phyloP scores from a whole-genome alignment of 2,329 filamentous ascomycete species.

The Alternaria incomplexa region DNA sequence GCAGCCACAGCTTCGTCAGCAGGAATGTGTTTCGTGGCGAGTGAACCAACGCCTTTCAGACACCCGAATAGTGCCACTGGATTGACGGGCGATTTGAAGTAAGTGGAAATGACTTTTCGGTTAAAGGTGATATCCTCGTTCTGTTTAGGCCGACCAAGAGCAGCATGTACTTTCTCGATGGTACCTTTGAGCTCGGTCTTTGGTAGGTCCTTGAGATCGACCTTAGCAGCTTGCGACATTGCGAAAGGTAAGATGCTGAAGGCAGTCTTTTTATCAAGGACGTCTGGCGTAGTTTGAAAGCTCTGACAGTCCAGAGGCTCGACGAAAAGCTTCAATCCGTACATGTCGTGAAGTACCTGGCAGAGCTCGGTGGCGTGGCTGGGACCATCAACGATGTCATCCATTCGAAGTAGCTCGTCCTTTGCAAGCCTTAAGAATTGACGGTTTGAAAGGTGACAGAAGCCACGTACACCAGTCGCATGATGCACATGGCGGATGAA shows the following conservation, averaged over 20 bases:
- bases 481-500: constrained; percentile 83
- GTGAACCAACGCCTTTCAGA: constrained; percentile 73
- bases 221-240: constrained; percentile 77
- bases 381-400: constrained; percentile 74
- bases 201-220: constrained; percentile 87
- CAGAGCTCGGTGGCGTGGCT: constrained; percentile 73
- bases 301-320: constrained; percentile 54
- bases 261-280: constrained; percentile 79
- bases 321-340: constrained; percentile 46
- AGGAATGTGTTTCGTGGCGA: constrained; percentile 55
- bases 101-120: constrained; percentile 78
- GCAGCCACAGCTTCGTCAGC: constrained; percentile 74
- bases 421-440: constrained; percentile 90
- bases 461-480: constrained; percentile 80
- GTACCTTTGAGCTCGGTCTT: constrained; percentile 90
- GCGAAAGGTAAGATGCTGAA: constrained; percentile 84
- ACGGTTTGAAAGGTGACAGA: constrained; percentile 85
- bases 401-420: constrained; percentile 78
- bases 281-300: constrained; percentile 77
- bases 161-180: constrained; percentile 91
- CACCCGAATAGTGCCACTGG: constrained; percentile 80
- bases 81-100: constrained; percentile 82
- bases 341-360: constrained; percentile 64
- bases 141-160: constrained; percentile 77
- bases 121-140: constrained; percentile 86